A percentile compares a stretch with the other conserved stretches of the same genome.
phyloP scores from a whole-genome alignment of 2,329 filamentous ascomycete species.

The Aspergillus sp. region DNA sequence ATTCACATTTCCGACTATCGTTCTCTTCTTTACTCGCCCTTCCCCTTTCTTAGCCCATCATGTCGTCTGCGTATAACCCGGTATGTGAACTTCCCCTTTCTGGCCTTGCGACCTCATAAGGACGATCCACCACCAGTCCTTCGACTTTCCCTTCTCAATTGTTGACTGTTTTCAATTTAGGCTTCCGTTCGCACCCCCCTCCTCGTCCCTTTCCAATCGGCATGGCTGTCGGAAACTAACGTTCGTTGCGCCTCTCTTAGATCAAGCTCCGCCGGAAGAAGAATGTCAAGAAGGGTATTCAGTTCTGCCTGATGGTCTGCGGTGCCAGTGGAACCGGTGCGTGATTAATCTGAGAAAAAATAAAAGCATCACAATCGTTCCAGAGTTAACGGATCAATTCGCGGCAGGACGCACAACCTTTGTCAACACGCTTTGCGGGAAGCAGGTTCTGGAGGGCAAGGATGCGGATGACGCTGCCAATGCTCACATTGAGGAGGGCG shows the following conservation, averaged over 20 bases:
- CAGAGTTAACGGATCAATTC: conserved; percentile 14
- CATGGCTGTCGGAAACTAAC: conserved; percentile 8
- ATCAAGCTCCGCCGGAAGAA: conserved; percentile 99
- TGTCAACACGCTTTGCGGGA: conserved; percentile 98
- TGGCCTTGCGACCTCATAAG: conserved; percentile 18
- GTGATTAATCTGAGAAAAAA: conserved; percentile 24
- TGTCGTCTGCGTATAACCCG: conserved; percentile 56
- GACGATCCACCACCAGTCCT: conserved; percentile 14
- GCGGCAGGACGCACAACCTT: conserved; percentile 87
- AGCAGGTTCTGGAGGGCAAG: conserved; percentile 86
- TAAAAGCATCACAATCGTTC: conserved; percentile 6
- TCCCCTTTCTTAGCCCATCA: conserved; percentile 38
- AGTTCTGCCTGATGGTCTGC: conserved; percentile 99
- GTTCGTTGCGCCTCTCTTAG: conserved; percentile 41
- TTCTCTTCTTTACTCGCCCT: conserved; percentile 17
- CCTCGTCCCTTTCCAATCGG: not conserved
- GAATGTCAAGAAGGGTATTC: conserved; percentile 99
- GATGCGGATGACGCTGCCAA: conserved; percentile 86
- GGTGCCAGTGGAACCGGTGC: conserved; percentile 97
- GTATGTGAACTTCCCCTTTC: conserved; percentile 44
- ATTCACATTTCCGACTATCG: conserved; percentile 17
- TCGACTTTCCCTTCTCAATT: conserved; percentile 23
- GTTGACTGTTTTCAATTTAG: not conserved
- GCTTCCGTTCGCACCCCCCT: not conserved
- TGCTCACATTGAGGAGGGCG: conserved; percentile 91